These are phyloP conservation scores for Penicillium nordicum DNA, from an alignment of 2,329 filamentous ascomycete species.

Conservation along the genomic window DNA sequence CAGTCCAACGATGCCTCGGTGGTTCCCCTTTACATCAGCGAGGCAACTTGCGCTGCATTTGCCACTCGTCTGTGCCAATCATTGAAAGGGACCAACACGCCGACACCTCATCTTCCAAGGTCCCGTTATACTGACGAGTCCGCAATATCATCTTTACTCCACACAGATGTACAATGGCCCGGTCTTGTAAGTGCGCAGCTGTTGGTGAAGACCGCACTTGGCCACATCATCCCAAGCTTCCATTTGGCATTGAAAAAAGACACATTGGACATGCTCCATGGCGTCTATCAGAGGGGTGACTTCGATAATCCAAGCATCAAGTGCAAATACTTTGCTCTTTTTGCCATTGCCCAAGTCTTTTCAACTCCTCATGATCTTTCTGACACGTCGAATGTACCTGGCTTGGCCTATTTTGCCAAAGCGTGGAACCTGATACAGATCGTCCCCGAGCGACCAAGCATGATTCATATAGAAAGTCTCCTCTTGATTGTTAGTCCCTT, in stretches of 20 bases:
- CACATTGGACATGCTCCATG: conserved; percentile 36
- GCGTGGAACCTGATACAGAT: conserved; percentile 39
- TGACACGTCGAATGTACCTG: conserved; percentile 31
- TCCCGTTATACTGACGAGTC: conserved; percentile 25
- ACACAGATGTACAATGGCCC: conserved; percentile 26
- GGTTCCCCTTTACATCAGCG: conserved; percentile 30
- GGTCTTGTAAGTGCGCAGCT: conserved; percentile 28
- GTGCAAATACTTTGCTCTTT: conserved; percentile 43
- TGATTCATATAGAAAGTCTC: conserved; percentile 42
- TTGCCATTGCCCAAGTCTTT: conserved; percentile 42
- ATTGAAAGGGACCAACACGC: conserved; percentile 19
- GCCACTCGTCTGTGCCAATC: conserved; percentile 32
- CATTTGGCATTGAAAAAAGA: conserved; percentile 32
- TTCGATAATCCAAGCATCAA: conserved; percentile 31
- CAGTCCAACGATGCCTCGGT: conserved; percentile 25
- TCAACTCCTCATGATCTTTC: conserved; percentile 29
- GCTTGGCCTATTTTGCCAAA: conserved; percentile 38
- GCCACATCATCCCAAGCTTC: conserved; percentile 30
- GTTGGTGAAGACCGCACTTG: conserved; percentile 28
- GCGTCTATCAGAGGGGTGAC: conserved; percentile 22
- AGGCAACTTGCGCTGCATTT: conserved; percentile 35
- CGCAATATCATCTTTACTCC: conserved; percentile 10
- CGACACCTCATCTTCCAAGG: conserved; percentile 22
- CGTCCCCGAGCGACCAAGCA: conserved; percentile 39
- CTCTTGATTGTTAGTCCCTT: conserved; percentile 30